A percentile compares a stretch with the other conserved stretches of the same genome.
Conservation (phyloP, 1,284 basidiomycete species). For the Volvariella surrecta region DNA sequence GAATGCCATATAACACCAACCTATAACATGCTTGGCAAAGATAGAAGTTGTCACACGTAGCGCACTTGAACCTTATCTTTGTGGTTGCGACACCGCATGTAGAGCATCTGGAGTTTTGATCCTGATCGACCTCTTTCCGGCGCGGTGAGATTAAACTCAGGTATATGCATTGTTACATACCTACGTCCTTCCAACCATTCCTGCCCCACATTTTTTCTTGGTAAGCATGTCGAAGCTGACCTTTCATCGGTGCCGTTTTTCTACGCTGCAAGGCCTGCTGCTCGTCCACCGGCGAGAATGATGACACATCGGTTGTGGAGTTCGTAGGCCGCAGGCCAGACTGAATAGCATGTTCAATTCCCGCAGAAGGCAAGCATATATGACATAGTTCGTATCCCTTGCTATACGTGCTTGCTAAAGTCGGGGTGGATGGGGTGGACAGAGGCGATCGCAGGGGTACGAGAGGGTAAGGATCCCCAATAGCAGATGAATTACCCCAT, state of each 20-base stretch:
- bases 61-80: slow-evolving; percentile 75
- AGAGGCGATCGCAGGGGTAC: not conserved
- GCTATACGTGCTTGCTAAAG: slow-evolving; percentile 5
- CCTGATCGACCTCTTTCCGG: no score
- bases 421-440: slow-evolving; percentile 2
- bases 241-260: slow-evolving; percentile 55
- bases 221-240: slow-evolving; percentile 74
- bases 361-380: slow-evolving; percentile 67
- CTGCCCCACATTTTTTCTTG: slow-evolving; percentile 79
- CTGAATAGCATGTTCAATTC: slow-evolving; percentile 69
- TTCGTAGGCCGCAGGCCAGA: slow-evolving; percentile 36
- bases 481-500: slow-evolving; percentile 1
- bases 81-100: slow-evolving; percentile 60
- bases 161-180: slow-evolving; percentile 36
- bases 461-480: not conserved
- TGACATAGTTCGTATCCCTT: slow-evolving; percentile 78
- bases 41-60: slow-evolving; percentile 71
- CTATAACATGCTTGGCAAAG: slow-evolving; percentile 78
- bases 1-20: slow-evolving; percentile 26
- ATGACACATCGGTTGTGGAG: slow-evolving; percentile 27
- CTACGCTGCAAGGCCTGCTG: slow-evolving; percentile 45
- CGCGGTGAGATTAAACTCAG: not conserved
- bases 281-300: slow-evolving; percentile 39
- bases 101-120: slow-evolving; percentile 49
- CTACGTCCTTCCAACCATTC: slow-evolving; percentile 78